Evolutionary conservation across 75 land plant species (phyloP), one percentile per base, ranked within the genome.

Genomic region (Sequoia sempervirens): DNA sequence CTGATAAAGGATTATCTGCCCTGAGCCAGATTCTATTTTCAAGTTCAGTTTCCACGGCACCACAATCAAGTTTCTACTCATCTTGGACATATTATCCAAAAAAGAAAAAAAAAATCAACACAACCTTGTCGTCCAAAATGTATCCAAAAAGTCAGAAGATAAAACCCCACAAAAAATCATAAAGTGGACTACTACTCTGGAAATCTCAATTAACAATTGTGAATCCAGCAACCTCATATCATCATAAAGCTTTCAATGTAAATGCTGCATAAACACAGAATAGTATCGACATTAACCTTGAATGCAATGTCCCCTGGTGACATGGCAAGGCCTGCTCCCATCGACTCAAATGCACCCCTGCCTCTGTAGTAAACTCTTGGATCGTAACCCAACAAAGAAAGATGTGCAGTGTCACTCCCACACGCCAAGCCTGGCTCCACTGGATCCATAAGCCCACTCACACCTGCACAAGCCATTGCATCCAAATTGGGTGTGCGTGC

Each of bases 271-370:
- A n/a, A 34, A 53, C 81, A 80, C 11, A 43, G 80, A 61, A 80
- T 68, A 11, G 32, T 68, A 72, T 23, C 5, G n/a, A 5, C 8
- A 81, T 74, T 56, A 30, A 97, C 99, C 94, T 97, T 97, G 88
- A 97, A 97, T 43, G 99, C 99, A 85, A 97, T 97, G 85, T 97
- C 99, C 46, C 99, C 99, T 41, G 99, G 99, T 38, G 98, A 92
- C 99, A 97, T 97, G 37, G 95, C 99, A 82, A 97, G 86, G 8
- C 99, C 99, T 47, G 99, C 99, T 80, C 99, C 98, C 94, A 97
- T 94, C 6, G 99, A 97, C 91, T 97, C 99, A 85, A 97, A 97
- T 12, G 99, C 96, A 69, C 99, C 99, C 32, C 99, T 89, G 43
- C 99, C 99, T 9, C 96, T 88, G 86, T 97, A 96, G 85, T 97